Evolutionary conservation across 2,329 filamentous ascomycete species (phyloP), one percentile per base, ranked within the genome.

Genomic region (Herpotrichia juniperi): DNA sequence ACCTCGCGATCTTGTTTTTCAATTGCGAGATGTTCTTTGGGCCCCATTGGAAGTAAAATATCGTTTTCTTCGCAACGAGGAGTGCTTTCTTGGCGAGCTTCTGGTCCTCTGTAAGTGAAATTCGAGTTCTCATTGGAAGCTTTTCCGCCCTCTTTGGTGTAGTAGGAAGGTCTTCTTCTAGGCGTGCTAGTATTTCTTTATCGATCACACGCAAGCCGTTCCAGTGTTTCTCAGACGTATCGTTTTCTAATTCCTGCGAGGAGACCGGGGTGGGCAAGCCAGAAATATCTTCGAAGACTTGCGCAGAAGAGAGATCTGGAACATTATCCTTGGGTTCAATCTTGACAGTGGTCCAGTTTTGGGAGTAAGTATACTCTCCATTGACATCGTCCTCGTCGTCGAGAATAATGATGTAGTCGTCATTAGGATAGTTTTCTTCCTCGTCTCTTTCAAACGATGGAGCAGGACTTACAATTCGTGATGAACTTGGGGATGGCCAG

Each of bases 351-450:
- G n/a, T 14, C 10, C 25, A 40, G 17, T 34, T n/a, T 5, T 31
- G 21, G 32, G 14, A 28, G 24, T 40, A 34, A n/a, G n/a, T 16
- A n/a, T 34, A 34, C 9, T 34, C 31, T 11, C 10, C n/a, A 11
- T 40, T 17, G 9, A 19, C 22, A n/a, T 22, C 35, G 35, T 11
- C n/a, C 4, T 40, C 35, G 9, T 40, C 22, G 16, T 22, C 35
- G 35, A 40, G 6, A 8, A 40, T 40, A 6, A 40, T 5, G 9
- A 11, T 8, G 5, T 40, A 6, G 35, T 21, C 22, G 22, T 22
- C 35, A n/a, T 11, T 21, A 26, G 24, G 34, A 42, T 45, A 25
- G 10, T 47, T 19, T 24, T 52, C 49, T 9, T 48, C 44, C 16
- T 50, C 46, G 31, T n/a, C 31, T 34, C 31, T n/a, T n/a, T 5